Conservation (phyloP, 768 basidiomycete species). For the Steccherinum ochraceum region DNA sequence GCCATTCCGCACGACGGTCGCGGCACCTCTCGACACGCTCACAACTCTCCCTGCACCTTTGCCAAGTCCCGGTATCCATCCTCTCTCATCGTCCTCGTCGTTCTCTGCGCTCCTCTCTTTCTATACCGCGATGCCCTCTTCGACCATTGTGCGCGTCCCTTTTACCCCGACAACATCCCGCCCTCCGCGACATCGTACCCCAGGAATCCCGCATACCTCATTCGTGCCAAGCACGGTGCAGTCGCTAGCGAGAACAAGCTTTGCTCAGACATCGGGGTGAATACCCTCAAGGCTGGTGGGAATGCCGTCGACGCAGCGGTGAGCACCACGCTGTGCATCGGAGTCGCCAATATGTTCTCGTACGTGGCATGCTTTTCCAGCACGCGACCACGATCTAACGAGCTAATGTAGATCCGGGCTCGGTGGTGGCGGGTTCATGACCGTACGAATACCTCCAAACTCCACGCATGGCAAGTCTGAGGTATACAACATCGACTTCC, state of each 20-base stretch:
- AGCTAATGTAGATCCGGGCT: constrained; percentile 56
- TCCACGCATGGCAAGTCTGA: constrained; percentile 39
- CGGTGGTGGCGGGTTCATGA: constrained; percentile 88
- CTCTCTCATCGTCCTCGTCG: too few relatives aligned
- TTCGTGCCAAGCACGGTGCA: constrained; percentile 67
- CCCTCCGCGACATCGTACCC: neutral
- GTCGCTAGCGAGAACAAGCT: constrained; percentile 85
- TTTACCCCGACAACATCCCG: too few relatives aligned
- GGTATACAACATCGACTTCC: constrained; percentile 76
- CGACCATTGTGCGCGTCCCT: too few relatives aligned
- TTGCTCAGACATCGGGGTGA: constrained; percentile 83
- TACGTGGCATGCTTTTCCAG: constrained; percentile 31
- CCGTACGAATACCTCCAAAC: constrained; percentile 63
- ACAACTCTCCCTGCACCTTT: too few relatives aligned
- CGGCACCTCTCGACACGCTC: too few relatives aligned
- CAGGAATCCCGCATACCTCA: constrained; percentile 51
- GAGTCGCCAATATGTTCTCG: constrained; percentile 90
- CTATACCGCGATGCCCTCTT: too few relatives aligned
- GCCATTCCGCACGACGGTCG: too few relatives aligned
- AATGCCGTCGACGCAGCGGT: constrained; percentile 90
- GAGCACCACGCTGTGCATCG: constrained; percentile 69
- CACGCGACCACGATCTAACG: constrained; percentile 6
- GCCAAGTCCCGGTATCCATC: too few relatives aligned
- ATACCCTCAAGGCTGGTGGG: constrained; percentile 72
- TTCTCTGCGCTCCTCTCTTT: too few relatives aligned